Conservation (phyloP, 2,329 filamentous ascomycete genomes). For the Corynespora cassiicola region DNA sequence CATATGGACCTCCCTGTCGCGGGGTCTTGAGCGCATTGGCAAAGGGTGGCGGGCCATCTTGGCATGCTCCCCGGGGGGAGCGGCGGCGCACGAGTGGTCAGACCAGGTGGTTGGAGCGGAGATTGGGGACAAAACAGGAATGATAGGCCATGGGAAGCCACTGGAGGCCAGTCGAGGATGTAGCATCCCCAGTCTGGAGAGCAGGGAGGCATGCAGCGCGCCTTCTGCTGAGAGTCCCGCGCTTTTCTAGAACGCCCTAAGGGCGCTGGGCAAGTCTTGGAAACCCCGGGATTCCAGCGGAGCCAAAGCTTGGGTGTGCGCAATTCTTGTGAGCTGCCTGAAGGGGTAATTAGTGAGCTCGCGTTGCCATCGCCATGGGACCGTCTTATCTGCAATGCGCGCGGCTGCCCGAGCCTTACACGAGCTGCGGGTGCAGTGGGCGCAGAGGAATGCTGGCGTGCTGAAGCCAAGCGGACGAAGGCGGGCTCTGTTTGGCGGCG, state of each 20-base stretch:
- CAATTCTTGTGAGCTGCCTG: conserved; percentile 7
- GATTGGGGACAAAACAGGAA: conserved; percentile 6
- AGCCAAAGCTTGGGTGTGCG: too few relatives aligned
- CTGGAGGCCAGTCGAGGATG: too few relatives aligned
- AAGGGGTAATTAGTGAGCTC: conserved; percentile 3
- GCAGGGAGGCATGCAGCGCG: too few relatives aligned
- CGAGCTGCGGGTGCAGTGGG: too few relatives aligned
- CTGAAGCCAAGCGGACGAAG: too few relatives aligned
- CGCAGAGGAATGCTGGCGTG: too few relatives aligned
- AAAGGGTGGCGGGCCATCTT: conserved; percentile 15
- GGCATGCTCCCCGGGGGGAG: conserved; percentile 9
- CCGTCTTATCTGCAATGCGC: too few relatives aligned
- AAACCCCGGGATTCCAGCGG: conserved; percentile 1
- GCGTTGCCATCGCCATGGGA: too few relatives aligned
- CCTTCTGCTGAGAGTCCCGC: neutral
- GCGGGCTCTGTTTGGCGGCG: too few relatives aligned
- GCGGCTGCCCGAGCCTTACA: too few relatives aligned
- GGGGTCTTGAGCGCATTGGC: conserved; percentile 9
- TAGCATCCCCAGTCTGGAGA: too few relatives aligned
- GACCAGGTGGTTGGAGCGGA: conserved; percentile 15
- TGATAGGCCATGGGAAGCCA: too few relatives aligned
- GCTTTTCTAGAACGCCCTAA: conserved; percentile 7
- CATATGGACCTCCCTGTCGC: conserved; percentile 18
- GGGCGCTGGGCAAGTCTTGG: conserved; percentile 1
- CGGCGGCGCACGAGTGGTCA: conserved; percentile 3